Conservation (phyloP, 192 early-diverging fungal species). For the Anaeromyces robustus region DNA sequence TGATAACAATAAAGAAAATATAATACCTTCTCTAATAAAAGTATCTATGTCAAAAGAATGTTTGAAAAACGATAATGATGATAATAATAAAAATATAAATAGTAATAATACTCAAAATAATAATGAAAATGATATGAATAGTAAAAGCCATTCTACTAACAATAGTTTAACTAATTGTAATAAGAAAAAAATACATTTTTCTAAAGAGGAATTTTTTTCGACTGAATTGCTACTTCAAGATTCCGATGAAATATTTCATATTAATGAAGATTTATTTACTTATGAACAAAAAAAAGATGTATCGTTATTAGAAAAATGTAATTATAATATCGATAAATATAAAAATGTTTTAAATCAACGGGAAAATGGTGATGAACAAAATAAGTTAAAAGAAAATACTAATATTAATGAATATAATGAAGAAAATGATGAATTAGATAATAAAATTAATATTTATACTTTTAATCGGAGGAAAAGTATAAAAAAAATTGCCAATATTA, state of each 20-base stretch:
- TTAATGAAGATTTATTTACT: background rate
- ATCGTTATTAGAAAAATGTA: background rate
- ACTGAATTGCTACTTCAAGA: background rate
- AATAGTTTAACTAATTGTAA: too few relatives aligned
- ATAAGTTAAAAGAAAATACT: background rate
- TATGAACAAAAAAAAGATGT: background rate
- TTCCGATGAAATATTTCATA: background rate
- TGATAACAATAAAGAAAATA: too few relatives aligned
- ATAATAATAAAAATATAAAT: too few relatives aligned
- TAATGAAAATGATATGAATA: too few relatives aligned
- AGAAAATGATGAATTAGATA: background rate
- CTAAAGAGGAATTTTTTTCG: background rate
- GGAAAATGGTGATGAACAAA: too few relatives aligned
- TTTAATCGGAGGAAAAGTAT: slow-evolving; percentile 5
- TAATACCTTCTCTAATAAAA: too few relatives aligned
- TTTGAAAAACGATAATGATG: too few relatives aligned
- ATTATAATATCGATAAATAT: background rate
- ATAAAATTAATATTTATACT: background rate
- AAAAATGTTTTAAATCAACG: too few relatives aligned
- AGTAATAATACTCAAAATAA: too few relatives aligned
- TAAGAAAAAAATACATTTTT: background rate
- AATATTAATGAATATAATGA: background rate
- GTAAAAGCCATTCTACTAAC: too few relatives aligned
- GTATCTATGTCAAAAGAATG: too few relatives aligned
- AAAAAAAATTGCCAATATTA: background rate